Evolutionary conservation across 208 protist genomes (phyloP).

Genomic region (Crithidia thermophila): DNA sequence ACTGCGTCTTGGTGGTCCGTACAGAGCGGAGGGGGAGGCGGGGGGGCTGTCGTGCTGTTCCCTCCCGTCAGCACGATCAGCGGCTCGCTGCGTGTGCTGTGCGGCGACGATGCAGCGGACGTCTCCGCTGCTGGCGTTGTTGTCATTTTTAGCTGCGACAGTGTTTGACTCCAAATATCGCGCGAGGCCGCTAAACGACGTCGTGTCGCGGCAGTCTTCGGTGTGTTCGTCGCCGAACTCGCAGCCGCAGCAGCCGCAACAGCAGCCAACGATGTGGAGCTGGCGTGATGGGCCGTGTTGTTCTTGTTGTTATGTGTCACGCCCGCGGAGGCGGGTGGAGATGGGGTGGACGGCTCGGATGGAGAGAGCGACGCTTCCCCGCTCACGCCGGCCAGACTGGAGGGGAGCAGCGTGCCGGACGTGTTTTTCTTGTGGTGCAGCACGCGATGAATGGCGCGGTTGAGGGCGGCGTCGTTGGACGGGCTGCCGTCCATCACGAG

Average conservation of each 20-base stretch:
- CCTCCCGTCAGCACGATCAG: too few species aligned
- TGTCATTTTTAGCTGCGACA: conserved; percentile 8
- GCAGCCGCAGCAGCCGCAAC: not conserved
- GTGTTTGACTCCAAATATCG: conserved; percentile 13
- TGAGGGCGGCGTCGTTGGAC: conserved; percentile 16
- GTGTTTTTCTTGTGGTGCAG: not conserved
- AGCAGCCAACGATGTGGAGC: too few species aligned
- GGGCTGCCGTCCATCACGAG: conserved; percentile 2
- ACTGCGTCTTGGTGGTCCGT: too few species aligned
- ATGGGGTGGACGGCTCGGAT: not conserved
- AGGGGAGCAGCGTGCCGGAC: not conserved
- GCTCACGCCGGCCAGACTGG: not conserved
- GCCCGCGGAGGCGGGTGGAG: not conserved
- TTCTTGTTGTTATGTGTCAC: not conserved
- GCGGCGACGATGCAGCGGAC: not conserved
- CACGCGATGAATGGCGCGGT: conserved; percentile 15
- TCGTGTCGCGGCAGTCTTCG: not conserved
- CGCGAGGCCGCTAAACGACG: too few species aligned
- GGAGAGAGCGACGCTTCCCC: not conserved
- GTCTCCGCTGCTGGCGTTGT: not conserved
- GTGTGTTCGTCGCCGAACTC: too few species aligned
- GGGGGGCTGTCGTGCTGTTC: not conserved
- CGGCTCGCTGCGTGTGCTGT: not conserved
- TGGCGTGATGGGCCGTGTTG: not conserved
- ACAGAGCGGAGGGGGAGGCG: too few species aligned